Evolutionary conservation across 2,329 filamentous ascomycete species (phyloP).

Genomic region (Diplodia corticola): DNA sequence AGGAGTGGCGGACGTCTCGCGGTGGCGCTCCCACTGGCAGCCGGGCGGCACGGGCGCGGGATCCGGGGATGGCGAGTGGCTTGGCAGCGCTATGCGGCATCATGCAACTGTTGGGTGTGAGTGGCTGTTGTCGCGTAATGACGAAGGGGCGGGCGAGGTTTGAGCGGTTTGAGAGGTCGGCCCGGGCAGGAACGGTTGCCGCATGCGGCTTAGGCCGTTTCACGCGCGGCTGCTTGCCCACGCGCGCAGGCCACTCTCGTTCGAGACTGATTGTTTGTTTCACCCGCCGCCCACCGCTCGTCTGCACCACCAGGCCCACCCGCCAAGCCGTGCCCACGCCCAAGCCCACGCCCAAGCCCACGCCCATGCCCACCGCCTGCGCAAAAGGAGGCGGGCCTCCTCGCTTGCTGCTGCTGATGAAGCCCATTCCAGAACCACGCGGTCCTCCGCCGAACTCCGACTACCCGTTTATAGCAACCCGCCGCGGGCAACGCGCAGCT

Average conservation of each 20-base stretch:
- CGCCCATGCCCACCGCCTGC: neutral
- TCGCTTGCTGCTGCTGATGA: neutral
- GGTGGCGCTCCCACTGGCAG: neutral
- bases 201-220: slow-evolving; percentile 9
- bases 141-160: neutral
- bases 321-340: neutral
- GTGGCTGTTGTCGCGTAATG: slow-evolving; percentile 16
- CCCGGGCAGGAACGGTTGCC: slow-evolving; percentile 2
- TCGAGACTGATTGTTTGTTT: slow-evolving; percentile 16
- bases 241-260: slow-evolving; percentile 14
- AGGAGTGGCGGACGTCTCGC: neutral
- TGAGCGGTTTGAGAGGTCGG: slow-evolving; percentile 10
- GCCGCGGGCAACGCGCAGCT: neutral
- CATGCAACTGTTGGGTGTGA: slow-evolving; percentile 3
- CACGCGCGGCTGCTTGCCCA: neutral
- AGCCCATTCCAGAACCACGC: neutral
- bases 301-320: neutral
- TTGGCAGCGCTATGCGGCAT: slow-evolving; percentile 8
- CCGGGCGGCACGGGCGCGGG: slow-evolving; percentile 11
- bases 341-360: neutral
- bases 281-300: neutral
- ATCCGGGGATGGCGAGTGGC: slow-evolving; percentile 7
- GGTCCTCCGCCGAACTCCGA: slow-evolving; percentile 4
- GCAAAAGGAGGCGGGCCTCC: neutral
- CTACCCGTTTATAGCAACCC: neutral